phyloP scores from a whole-genome alignment of 2,329 filamentous ascomycete genomes.

The Elsinoe arachidis region DNA sequence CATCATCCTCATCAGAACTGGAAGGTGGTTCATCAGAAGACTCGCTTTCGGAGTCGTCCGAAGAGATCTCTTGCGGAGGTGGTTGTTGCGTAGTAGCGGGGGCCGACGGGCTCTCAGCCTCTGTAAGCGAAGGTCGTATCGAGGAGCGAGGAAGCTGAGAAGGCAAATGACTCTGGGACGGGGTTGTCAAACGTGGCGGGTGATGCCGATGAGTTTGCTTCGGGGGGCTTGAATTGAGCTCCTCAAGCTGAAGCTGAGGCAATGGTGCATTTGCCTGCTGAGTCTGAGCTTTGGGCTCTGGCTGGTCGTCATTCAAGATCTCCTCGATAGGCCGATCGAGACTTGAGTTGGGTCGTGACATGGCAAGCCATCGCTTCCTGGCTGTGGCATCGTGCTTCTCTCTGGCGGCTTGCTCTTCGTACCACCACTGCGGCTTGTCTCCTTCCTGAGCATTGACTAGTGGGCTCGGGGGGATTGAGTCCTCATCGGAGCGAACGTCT shows the following conservation, averaged over 20 bases:
- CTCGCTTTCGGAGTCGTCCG: background rate
- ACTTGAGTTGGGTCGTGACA: background rate
- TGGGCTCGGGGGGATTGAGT: background rate
- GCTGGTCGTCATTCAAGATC: background rate
- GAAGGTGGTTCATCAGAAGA: background rate
- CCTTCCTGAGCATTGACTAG: background rate
- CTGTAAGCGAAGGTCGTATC: too few species aligned
- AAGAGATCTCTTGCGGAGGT: background rate
- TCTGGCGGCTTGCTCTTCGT: background rate
- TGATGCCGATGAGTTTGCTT: background rate
- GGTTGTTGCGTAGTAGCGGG: too few species aligned
- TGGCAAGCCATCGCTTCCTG: background rate
- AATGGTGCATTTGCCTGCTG: too few species aligned
- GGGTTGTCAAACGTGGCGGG: background rate
- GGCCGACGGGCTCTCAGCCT: too few species aligned
- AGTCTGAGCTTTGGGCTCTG: background rate
- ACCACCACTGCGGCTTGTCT: constrained; percentile 2
- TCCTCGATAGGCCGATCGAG: background rate
- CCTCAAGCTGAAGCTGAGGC: too few species aligned
- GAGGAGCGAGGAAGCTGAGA: too few species aligned
- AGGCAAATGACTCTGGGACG: too few species aligned
- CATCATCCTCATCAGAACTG: background rate
- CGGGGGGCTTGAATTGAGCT: background rate
- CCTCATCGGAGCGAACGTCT: background rate
- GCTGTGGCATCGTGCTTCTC: background rate